phyloP scores from a whole-genome alignment of 208 protist genomes.

The Trypanosoma platydactyli region DNA sequence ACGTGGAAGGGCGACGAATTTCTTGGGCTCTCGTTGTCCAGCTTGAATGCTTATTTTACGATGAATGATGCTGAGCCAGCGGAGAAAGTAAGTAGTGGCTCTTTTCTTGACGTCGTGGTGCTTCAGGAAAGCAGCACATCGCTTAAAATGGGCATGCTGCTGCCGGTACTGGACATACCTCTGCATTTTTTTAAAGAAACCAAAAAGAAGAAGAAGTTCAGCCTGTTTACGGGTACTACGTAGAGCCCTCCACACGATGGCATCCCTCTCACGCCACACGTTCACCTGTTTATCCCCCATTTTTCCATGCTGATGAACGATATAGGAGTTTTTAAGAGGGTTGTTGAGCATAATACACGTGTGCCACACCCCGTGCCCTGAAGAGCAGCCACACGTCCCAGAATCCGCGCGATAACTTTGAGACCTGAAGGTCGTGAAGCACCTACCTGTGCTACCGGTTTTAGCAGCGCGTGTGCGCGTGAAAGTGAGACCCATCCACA shows the following conservation, averaged over 20 bases:
- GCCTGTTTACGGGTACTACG: conserved; percentile 10
- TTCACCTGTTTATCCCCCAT: not conserved
- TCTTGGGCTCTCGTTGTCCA: conserved; percentile 24
- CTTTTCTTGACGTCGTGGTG: conserved; percentile 39
- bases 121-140: conserved; percentile 68
- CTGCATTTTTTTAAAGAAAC: conserved; percentile 40
- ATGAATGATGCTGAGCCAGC: conserved; percentile 61
- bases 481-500: not conserved
- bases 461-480: too few species aligned
- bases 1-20: conserved; percentile 55
- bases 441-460: too few species aligned
- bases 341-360: too few species aligned
- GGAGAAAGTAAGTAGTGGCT: conserved; percentile 54
- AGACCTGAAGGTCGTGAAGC: too few species aligned
- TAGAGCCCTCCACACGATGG: not conserved
- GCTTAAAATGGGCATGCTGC: conserved; percentile 51
- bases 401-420: too few species aligned
- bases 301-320: not conserved
- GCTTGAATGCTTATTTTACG: conserved; percentile 10
- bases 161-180: conserved; percentile 36
- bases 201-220: conserved; percentile 29
- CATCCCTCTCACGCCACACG: not conserved
- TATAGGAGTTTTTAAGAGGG: too few species aligned
- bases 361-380: too few species aligned
- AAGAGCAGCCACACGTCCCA: too few species aligned